These are phyloP conservation scores for Pyrenophora tritici-repentis DNA, from an alignment of 2,329 filamentous ascomycete species.

Conservation along the genomic window DNA sequence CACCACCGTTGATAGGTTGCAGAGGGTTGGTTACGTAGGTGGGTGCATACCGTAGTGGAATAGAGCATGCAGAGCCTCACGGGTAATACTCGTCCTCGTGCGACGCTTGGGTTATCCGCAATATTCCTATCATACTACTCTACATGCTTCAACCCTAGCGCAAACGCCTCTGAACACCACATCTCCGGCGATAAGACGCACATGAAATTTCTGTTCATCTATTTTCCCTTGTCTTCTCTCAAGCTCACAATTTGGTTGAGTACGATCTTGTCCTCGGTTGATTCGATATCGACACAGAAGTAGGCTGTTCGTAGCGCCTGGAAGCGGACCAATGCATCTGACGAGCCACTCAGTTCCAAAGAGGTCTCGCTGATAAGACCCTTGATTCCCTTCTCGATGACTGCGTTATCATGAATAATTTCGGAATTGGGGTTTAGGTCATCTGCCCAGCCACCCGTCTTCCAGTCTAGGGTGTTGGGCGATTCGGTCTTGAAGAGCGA, in stretches of 20 bases:
- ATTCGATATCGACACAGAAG: slow-evolving; percentile 80
- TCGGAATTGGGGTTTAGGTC: slow-evolving; percentile 87
- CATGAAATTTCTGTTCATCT: background rate
- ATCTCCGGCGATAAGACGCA: background rate
- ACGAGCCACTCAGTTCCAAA: slow-evolving; percentile 38
- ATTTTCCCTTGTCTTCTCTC: slow-evolving; percentile 71
- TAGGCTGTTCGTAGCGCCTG: slow-evolving; percentile 90
- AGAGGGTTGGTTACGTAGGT: too few species aligned
- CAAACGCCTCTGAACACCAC: too few species aligned
- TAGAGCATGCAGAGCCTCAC: too few species aligned
- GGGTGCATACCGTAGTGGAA: too few species aligned
- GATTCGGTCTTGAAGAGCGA: slow-evolving; percentile 85
- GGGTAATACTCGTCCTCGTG: too few species aligned
- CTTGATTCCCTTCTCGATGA: slow-evolving; percentile 82
- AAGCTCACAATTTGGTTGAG: slow-evolving; percentile 90
- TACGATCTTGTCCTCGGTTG: slow-evolving; percentile 71
- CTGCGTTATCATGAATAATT: slow-evolving; percentile 74
- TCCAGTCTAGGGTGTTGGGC: slow-evolving; percentile 69
- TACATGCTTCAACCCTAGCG: too few species aligned
- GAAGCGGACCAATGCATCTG: slow-evolving; percentile 70
- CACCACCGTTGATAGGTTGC: too few species aligned
- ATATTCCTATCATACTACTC: too few species aligned
- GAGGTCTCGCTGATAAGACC: slow-evolving; percentile 70
- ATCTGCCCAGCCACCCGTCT: slow-evolving; percentile 77
- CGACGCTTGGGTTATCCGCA: too few species aligned